phyloP scores from a whole-genome alignment of 2,329 filamentous ascomycete species.

The Paracoccidioides brasiliensis region DNA sequence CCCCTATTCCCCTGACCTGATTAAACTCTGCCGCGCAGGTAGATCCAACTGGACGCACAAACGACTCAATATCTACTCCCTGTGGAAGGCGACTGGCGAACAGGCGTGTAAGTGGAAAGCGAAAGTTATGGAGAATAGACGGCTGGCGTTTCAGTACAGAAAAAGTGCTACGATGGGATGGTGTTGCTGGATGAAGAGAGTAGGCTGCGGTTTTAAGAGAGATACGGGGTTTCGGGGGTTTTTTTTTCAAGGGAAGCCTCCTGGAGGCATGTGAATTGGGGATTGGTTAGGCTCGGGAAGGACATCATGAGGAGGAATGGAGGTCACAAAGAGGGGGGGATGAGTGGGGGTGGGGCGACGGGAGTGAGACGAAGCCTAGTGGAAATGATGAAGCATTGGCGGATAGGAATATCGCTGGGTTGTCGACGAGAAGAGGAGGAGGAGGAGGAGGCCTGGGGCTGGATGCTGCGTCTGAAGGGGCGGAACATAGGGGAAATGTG shows the following conservation, averaged over 20 bases:
- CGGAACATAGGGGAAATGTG: not conserved
- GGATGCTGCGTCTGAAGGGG: not conserved
- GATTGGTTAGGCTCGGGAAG: constrained; percentile 1
- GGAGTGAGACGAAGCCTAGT: not conserved
- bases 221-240: not conserved
- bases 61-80: constrained; percentile 4
- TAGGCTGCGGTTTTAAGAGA: not conserved
- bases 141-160: not conserved
- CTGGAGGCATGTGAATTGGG: not conserved
- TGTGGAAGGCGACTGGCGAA: constrained; percentile 1
- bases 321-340: not conserved
- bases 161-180: constrained; percentile 4
- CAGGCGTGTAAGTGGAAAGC: constrained; percentile 4
- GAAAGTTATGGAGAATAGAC: not conserved
- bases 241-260: constrained; percentile 3
- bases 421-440: not conserved
- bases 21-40: not conserved
- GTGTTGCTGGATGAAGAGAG: not conserved
- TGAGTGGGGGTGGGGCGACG: not conserved
- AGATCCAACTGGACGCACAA: not conserved
- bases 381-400: not conserved
- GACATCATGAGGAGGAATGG: not conserved
- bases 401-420: no score
- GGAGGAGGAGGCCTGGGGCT: not conserved
- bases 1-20: constrained; percentile 4